Evolutionary conservation across 495 filamentous ascomycete species (phyloP).

Genomic region (Penicillium alfredii): DNA sequence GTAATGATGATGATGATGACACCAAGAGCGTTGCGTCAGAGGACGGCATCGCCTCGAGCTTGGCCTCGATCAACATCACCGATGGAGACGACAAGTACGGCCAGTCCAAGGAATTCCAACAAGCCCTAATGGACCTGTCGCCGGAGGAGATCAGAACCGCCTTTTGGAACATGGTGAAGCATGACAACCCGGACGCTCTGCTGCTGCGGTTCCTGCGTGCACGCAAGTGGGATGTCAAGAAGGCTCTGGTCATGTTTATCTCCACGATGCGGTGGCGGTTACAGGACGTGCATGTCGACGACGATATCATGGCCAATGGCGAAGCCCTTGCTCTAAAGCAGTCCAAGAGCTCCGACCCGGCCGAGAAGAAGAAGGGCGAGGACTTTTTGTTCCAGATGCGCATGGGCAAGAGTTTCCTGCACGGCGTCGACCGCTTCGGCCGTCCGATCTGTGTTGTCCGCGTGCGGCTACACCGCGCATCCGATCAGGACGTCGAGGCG

Average conservation of each 20-base stretch:
- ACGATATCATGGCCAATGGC: slow-evolving; percentile 67
- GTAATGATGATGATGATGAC: slow-evolving; percentile 55
- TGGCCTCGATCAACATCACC: slow-evolving; percentile 31
- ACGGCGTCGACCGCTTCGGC: slow-evolving; percentile 78
- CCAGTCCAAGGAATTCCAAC: slow-evolving; percentile 77
- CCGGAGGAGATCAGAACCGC: slow-evolving; percentile 74
- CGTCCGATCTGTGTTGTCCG: slow-evolving; percentile 84
- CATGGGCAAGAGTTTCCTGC: slow-evolving; percentile 86
- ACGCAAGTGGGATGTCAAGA: slow-evolving; percentile 85
- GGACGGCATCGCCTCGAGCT: slow-evolving; percentile 27
- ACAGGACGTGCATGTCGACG: slow-evolving; percentile 70
- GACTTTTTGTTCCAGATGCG: slow-evolving; percentile 76
- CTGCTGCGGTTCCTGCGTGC: slow-evolving; percentile 79
- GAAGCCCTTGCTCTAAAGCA: slow-evolving; percentile 57
- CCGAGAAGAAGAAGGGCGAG: slow-evolving; percentile 54
- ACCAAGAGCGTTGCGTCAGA: slow-evolving; percentile 24
- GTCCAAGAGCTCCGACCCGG: slow-evolving; percentile 40
- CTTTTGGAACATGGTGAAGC: slow-evolving; percentile 95
- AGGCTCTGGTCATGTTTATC: slow-evolving; percentile 81
- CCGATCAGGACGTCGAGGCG: slow-evolving; percentile 73
- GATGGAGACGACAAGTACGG: slow-evolving; percentile 89
- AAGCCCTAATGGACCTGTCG: slow-evolving; percentile 65
- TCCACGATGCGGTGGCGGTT: slow-evolving; percentile 80
- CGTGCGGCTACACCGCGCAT: slow-evolving; percentile 70
- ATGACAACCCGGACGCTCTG: slow-evolving; percentile 86